A percentile compares a stretch with the other conserved stretches of the same genome.
These are phyloP conservation scores for Aspergillus felis DNA, from an alignment of 2,329 filamentous ascomycete species.

Conservation along the genomic window DNA sequence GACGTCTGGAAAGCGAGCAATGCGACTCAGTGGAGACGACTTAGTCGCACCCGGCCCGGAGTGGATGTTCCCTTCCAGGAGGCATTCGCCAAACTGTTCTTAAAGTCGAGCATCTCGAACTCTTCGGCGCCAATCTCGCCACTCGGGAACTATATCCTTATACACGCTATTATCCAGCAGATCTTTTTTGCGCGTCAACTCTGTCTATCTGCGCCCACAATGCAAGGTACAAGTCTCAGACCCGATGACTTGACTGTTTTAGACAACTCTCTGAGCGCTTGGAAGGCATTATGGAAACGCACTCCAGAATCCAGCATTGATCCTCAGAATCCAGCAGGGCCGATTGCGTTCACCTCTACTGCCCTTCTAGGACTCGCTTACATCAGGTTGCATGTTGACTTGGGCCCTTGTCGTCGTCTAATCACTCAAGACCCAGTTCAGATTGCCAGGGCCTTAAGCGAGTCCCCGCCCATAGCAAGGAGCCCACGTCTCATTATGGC, in stretches of 20 bases:
- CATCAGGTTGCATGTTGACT: slow-evolving; percentile 46
- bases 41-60: slow-evolving; percentile 31
- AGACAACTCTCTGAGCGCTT: slow-evolving; percentile 47
- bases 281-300: slow-evolving; percentile 52
- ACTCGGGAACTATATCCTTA: slow-evolving; percentile 52
- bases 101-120: slow-evolving; percentile 33
- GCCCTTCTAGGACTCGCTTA: slow-evolving; percentile 46
- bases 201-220: slow-evolving; percentile 42
- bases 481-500: slow-evolving; percentile 48
- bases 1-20: slow-evolving; percentile 54
- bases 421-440: slow-evolving; percentile 45
- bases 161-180: slow-evolving; percentile 53
- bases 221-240: slow-evolving; percentile 41
- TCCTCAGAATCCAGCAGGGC: slow-evolving; percentile 50
- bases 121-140: slow-evolving; percentile 43
- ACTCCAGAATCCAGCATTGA: slow-evolving; percentile 53
- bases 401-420: slow-evolving; percentile 45
- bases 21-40: slow-evolving; percentile 47
- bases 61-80: slow-evolving; percentile 42
- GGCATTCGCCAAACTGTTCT: slow-evolving; percentile 43
- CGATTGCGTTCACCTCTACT: slow-evolving; percentile 51
- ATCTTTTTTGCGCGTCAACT: slow-evolving; percentile 51
- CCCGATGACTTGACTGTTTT: slow-evolving; percentile 43
- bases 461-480: slow-evolving; percentile 41
- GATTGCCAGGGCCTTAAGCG: slow-evolving; percentile 44